Evolutionary conservation across 768 basidiomycete species (phyloP).

Genomic region (Auricularia sp.): DNA sequence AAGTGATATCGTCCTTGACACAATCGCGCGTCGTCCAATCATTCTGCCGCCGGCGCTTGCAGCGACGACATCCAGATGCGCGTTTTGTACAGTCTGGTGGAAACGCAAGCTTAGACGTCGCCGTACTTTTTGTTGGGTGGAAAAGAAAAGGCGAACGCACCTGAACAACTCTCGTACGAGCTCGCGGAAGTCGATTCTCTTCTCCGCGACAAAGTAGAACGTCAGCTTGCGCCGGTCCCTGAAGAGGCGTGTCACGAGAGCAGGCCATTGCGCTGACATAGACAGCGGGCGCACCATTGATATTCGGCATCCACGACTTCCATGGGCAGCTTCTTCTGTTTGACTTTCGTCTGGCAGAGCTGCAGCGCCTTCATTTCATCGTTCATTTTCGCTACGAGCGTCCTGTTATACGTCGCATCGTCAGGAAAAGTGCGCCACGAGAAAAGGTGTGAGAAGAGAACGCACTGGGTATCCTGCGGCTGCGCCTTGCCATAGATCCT

Average conservation of each 20-base stretch:
- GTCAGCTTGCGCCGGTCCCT: constrained; percentile 98
- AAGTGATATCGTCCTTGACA: background rate
- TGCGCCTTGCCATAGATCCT: constrained; percentile 87
- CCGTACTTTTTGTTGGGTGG: background rate
- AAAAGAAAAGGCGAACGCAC: too few relatives aligned
- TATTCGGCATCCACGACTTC: constrained; percentile 98
- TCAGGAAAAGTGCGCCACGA: constrained; percentile 7
- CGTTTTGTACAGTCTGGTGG: constrained; percentile 74
- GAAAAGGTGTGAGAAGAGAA: constrained; percentile 14
- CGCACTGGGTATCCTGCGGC: constrained; percentile 70
- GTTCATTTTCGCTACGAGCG: constrained; percentile 70
- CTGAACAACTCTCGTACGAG: constrained; percentile 91
- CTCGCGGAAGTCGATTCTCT: constrained; percentile 92
- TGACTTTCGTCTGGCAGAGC: constrained; percentile 84
- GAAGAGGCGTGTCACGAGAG: background rate
- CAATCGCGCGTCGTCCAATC: background rate
- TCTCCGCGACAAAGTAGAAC: constrained; percentile 95
- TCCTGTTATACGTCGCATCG: constrained; percentile 27
- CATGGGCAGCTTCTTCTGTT: constrained; percentile 93
- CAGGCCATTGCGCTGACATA: too few relatives aligned
- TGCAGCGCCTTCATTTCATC: constrained; percentile 91
- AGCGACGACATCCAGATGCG: constrained; percentile 89
- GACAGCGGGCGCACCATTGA: constrained; percentile 62
- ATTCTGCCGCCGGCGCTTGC: constrained; percentile 12
- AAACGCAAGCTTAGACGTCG: background rate